Evolutionary conservation across 2,329 filamentous ascomycete genomes (phyloP).

Genomic region (Penicillium glabrum): DNA sequence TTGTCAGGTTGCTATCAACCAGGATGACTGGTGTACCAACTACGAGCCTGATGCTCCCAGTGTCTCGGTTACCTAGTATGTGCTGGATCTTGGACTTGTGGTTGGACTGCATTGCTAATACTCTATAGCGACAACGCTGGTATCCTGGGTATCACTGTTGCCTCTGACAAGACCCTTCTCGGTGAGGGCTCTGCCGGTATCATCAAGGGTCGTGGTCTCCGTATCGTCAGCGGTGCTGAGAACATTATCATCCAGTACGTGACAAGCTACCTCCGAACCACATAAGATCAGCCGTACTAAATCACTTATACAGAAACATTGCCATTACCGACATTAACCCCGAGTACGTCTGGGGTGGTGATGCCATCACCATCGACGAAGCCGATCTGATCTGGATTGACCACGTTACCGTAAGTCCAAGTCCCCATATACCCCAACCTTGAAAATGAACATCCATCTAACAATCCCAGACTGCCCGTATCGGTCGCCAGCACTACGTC

Average conservation of each 20-base stretch:
- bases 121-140: constrained; percentile 51
- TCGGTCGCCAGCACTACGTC: constrained; percentile 62
- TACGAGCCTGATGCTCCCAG: constrained; percentile 56
- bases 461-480: constrained; percentile 50
- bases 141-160: constrained; percentile 51
- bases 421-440: not conserved
- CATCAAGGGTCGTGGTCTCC: constrained; percentile 60
- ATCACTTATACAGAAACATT: constrained; percentile 41
- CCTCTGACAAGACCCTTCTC: constrained; percentile 59
- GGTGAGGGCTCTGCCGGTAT: constrained; percentile 55
- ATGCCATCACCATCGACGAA: constrained; percentile 56
- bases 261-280: not conserved
- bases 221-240: constrained; percentile 47
- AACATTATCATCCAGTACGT: constrained; percentile 59
- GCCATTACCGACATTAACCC: constrained; percentile 58
- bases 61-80: constrained; percentile 39
- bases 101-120: not conserved
- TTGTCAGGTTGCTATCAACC: constrained; percentile 62
- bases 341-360: constrained; percentile 61
- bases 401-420: constrained; percentile 44
- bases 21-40: constrained; percentile 60
- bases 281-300: not conserved
- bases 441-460: not conserved
- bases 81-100: too few relatives aligned
- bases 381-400: constrained; percentile 51